phyloP scores from a whole-genome alignment of 768 basidiomycete genomes.

The Imleria badia region DNA sequence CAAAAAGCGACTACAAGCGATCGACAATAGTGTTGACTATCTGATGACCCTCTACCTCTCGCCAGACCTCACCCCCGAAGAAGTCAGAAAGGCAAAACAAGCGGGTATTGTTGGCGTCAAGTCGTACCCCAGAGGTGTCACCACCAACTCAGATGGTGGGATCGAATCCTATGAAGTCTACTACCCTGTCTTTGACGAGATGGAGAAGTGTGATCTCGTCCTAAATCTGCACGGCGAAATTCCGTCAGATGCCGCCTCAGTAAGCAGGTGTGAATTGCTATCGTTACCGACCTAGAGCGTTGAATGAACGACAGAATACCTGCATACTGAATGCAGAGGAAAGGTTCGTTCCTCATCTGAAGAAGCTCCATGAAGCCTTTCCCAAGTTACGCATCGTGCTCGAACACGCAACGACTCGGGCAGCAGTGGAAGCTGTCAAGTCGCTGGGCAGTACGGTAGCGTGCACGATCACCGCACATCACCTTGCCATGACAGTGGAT shows the following conservation, averaged over 20 bases:
- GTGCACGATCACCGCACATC: constrained; percentile 97
- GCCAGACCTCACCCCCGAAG: constrained; percentile 84
- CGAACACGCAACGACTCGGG: constrained; percentile 93
- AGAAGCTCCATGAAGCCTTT: constrained; percentile 77
- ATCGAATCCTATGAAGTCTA: constrained; percentile 95
- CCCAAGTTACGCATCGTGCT: constrained; percentile 92
- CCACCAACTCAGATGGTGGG: constrained; percentile 94
- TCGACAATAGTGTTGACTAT: constrained; percentile 80
- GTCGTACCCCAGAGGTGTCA: constrained; percentile 96
- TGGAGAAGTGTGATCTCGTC: constrained; percentile 93
- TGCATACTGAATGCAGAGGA: constrained; percentile 94
- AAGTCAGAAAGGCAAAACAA: constrained; percentile 82
- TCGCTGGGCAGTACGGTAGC: constrained; percentile 78
- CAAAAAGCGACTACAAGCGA: constrained; percentile 65
- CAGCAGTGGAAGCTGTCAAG: constrained; percentile 86
- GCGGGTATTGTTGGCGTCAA: constrained; percentile 91
- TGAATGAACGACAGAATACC: constrained; percentile 56
- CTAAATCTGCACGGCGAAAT: constrained; percentile 97
- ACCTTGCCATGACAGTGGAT: constrained; percentile 90
- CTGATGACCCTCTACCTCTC: constrained; percentile 98
- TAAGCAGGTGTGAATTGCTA: constrained; percentile 32
- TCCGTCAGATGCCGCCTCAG: constrained; percentile 72
- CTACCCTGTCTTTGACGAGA: constrained; percentile 89
- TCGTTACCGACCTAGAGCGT: not conserved
- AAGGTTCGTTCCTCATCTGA: constrained; percentile 84